These are phyloP conservation scores for Sporothrix mexicana DNA, from an alignment of 2,329 filamentous ascomycete species.

Conservation along the genomic window DNA sequence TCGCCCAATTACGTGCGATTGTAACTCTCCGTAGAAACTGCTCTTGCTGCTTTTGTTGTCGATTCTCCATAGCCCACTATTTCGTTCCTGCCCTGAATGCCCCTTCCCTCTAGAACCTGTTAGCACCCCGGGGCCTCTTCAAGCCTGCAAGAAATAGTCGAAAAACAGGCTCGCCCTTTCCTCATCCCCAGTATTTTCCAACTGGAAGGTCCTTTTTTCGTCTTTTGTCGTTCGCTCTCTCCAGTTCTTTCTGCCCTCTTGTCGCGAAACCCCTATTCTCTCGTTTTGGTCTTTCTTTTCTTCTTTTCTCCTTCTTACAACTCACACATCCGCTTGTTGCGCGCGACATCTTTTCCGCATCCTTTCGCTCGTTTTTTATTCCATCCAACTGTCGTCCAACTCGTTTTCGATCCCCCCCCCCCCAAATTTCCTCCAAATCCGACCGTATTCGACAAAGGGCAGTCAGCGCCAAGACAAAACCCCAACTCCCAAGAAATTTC, in stretches of 20 bases:
- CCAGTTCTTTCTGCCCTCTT: not conserved
- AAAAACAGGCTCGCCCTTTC: conserved; percentile 3
- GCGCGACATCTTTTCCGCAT: not conserved
- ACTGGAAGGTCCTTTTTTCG: not conserved
- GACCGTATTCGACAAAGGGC: not conserved
- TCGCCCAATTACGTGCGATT: too few relatives aligned
- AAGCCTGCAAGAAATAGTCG: not conserved
- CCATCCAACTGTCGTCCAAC: conserved; percentile 17
- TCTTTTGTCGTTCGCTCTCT: not conserved
- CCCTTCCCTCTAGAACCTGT: not conserved
- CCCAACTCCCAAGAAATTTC: conserved; percentile 1
- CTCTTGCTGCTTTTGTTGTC: not conserved
- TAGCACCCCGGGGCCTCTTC: not conserved
- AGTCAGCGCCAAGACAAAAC: conserved; percentile 22
- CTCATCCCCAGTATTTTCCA: conserved; percentile 7
- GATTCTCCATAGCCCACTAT: not conserved
- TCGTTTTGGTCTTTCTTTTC: not conserved
- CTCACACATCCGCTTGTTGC: not conserved
- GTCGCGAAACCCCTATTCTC: conserved; percentile 26
- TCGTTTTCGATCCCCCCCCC: conserved; percentile 2
- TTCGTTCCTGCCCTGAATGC: not conserved
- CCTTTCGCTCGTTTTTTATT: conserved; percentile 16
- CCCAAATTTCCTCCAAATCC: not conserved
- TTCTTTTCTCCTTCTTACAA: not conserved
- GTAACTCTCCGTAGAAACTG: not conserved